phyloP scores from a whole-genome alignment of 2,329 filamentous ascomycete species.

The Magnaporthales sp. region DNA sequence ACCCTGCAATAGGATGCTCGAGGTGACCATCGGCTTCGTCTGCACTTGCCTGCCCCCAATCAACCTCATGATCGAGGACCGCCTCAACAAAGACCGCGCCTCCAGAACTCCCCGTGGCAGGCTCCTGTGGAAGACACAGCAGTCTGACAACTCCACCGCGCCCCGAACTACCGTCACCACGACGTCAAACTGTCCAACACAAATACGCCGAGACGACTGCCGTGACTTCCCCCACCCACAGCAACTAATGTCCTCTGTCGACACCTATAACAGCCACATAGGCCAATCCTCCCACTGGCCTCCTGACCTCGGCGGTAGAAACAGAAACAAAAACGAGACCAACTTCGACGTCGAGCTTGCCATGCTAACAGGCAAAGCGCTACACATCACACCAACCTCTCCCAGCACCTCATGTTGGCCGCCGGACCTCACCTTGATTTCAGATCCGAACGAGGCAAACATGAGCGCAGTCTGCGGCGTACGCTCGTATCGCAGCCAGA shows the following conservation, averaged over 20 bases:
- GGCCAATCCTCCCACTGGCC: too few relatives aligned
- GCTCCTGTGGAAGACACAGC: background rate
- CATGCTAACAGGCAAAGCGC: background rate
- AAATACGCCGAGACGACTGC: background rate
- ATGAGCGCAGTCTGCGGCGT: background rate
- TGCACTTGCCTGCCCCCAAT: constrained; percentile 4
- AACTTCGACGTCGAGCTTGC: background rate
- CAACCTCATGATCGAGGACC: background rate
- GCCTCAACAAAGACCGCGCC: background rate
- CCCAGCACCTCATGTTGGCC: background rate
- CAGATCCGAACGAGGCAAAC: background rate
- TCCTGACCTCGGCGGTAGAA: too few relatives aligned
- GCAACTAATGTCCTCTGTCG: background rate
- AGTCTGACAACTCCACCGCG: background rate
- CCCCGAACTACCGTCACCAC: background rate
- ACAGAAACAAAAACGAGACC: too few relatives aligned
- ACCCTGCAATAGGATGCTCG: background rate
- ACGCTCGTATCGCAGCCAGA: background rate
- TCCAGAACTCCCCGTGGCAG: background rate
- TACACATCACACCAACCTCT: background rate
- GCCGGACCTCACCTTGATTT: background rate
- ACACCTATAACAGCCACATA: too few relatives aligned
- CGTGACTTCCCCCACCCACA: background rate
- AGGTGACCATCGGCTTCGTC: background rate
- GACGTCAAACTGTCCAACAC: background rate